Evolutionary conservation across 257 asterid genomes (phyloP).

Genomic region (Galeopsis tetrahit): DNA sequence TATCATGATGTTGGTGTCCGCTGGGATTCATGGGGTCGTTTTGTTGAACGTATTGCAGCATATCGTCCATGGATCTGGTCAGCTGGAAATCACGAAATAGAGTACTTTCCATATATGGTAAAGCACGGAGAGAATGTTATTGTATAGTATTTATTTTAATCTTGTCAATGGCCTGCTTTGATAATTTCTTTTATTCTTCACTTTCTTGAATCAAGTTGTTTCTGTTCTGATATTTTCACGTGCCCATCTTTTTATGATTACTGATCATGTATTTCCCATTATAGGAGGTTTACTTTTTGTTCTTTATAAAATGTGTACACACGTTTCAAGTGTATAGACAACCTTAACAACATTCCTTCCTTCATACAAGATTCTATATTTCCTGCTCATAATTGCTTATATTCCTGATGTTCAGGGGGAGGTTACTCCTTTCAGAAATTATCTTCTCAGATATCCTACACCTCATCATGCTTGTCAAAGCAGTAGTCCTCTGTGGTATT

Average conservation of each 20-base stretch:
- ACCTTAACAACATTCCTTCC: background rate
- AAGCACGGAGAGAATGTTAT: slow-evolving; percentile 29
- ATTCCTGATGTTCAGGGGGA: slow-evolving; percentile 64
- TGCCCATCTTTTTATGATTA: slow-evolving; percentile 9
- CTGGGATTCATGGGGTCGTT: slow-evolving; percentile 98
- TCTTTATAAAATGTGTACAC: background rate
- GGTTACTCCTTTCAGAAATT: slow-evolving; percentile 84
- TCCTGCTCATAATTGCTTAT: slow-evolving; percentile 27
- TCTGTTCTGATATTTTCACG: background rate
- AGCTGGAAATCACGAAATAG: slow-evolving; percentile 96
- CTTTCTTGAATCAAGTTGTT: slow-evolving; percentile 16
- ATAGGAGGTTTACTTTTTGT: background rate
- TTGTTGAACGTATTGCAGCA: slow-evolving; percentile 80
- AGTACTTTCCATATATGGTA: slow-evolving; percentile 91
- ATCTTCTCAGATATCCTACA: slow-evolving; percentile 84
- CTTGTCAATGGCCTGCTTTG: slow-evolving; percentile 8
- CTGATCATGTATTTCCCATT: slow-evolving; percentile 17
- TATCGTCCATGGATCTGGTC: slow-evolving; percentile 95
- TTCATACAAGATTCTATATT: background rate
- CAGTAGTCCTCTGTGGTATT: slow-evolving; percentile 93
- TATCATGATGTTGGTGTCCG: slow-evolving; percentile 89
- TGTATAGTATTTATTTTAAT: background rate
- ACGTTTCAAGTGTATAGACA: background rate
- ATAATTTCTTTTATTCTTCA: background rate
- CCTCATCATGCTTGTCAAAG: slow-evolving; percentile 84